Percentiles rank a stretch among this genome's conserved stretches.
Evolutionary conservation across 805 yeast genomes (phyloP).

Genomic region (Yamadazyma sp.): DNA sequence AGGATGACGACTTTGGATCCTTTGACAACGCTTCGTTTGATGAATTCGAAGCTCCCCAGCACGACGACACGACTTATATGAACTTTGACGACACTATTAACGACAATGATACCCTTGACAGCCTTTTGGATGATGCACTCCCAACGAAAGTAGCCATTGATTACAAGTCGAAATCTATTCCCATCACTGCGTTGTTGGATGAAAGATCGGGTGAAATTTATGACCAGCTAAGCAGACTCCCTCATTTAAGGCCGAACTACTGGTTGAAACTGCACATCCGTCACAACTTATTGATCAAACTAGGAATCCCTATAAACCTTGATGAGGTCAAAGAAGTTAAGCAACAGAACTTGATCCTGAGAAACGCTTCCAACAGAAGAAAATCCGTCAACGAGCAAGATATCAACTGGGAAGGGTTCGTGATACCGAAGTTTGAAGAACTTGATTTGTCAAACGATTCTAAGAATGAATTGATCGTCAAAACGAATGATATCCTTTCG

Average conservation of each 20-base stretch:
- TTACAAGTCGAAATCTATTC: neutral
- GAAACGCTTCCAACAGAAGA: constrained; percentile 13
- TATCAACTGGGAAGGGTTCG: constrained; percentile 36
- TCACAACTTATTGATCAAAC: constrained; percentile 57
- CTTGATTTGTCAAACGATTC: constrained; percentile 30
- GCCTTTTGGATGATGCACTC: constrained; percentile 1
- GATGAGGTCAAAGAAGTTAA: constrained; percentile 44
- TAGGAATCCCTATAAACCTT: constrained; percentile 73
- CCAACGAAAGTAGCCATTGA: neutral
- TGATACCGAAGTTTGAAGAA: constrained; percentile 34
- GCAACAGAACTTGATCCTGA: neutral
- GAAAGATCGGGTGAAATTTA: constrained; percentile 43
- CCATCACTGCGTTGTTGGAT: constrained; percentile 18
- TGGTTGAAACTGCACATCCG: constrained; percentile 72
- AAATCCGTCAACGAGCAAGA: constrained; percentile 29
- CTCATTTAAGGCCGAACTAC: constrained; percentile 56
- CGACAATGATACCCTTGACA: neutral
- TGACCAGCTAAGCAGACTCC: constrained; percentile 46
- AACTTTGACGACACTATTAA: neutral
- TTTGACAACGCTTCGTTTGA: constrained; percentile 37
- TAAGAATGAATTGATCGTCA: constrained; percentile 24
- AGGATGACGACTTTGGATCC: constrained; percentile 39
- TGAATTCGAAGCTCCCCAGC: constrained; percentile 17
- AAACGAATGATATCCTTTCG: constrained; percentile 27
- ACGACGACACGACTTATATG: neutral